Base-by-base conservation (phyloP, 352 stramenopile genomes). In the Phytophthora capsici region DNA sequence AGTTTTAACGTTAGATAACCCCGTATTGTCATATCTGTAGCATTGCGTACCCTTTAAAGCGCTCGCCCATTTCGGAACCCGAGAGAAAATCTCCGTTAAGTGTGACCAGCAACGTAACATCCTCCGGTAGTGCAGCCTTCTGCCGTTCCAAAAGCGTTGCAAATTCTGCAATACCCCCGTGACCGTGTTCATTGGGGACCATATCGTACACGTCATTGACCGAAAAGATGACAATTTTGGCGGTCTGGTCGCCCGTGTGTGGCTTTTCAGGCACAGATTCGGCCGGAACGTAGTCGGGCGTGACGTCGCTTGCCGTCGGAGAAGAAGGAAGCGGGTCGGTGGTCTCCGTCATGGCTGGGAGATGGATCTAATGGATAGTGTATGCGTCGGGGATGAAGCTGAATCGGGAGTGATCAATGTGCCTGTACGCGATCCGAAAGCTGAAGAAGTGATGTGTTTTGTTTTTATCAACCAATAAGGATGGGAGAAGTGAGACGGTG, bases 171-270 rank as follows among this genome's bases (percentile, higher is more conserved):
- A 90, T 84, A 2, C 82, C 75, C 10, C 84, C 84, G 20, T 75
- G 70, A 10, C 84, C 82, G 43, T 90, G 57, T 48, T 88, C 76
- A 52, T 90, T 80, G 6, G 84, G 82, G 23, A 76, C 70, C 75
- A 91, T 77, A 45, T 90, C 82, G 68, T 93, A 93, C 43, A 93
- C 81, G 60, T 93, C 84, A 50, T 93, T 93, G 14, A 91, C 68
- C 0, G 78, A 84, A 14, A 89, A 57, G n/a, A 91, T 46, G 3
- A 89, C 78, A 28, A 89, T 52, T 52, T 69, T 80, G 30, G 74
- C 74, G 22, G 56, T 62, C 32, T 73, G 69, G 54, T 76, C 68
- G 2, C 40, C 55, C 1, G 58, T 41, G 17, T 37, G 61, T 12
- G 49, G 37, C 45, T 77, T 77, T 17, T 50, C 37, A 4, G 41